Evolutionary conservation across 495 filamentous ascomycete species (phyloP).

Genomic region (Penicillium silybi): DNA sequence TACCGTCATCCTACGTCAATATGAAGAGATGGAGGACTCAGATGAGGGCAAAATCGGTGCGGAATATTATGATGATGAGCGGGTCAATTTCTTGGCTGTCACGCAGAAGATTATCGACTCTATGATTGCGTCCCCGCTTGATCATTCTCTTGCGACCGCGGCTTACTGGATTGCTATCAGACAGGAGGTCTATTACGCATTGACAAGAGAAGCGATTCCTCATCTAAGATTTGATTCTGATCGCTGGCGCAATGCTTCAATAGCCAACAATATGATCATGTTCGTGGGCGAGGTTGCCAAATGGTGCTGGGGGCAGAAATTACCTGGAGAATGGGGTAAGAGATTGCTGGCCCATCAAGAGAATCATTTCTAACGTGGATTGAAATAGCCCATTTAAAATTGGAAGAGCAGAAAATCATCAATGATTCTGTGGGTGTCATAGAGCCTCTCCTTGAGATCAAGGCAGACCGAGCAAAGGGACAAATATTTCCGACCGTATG

Average conservation of each 20-base stretch:
- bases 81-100: too few species aligned
- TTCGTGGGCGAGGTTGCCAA: conserved; percentile 22
- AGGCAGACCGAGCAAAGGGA: conserved; percentile 18
- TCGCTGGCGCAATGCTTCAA: conserved; percentile 10
- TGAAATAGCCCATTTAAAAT: conserved; percentile 16
- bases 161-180: conserved; percentile 26
- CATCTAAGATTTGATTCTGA: conserved; percentile 9
- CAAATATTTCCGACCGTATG: conserved; percentile 26
- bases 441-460: conserved; percentile 17
- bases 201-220: conserved; percentile 16
- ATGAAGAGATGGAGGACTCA: too few species aligned
- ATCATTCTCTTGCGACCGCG: conserved; percentile 20
- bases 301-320: conserved; percentile 21
- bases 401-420: conserved; percentile 10
- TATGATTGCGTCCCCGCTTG: conserved; percentile 16
- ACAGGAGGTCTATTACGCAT: conserved; percentile 26
- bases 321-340: conserved; percentile 17
- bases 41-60: too few species aligned
- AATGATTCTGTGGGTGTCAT: conserved; percentile 10
- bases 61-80: too few species aligned
- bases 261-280: conserved; percentile 22
- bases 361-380: too few species aligned
- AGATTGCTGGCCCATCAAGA: not conserved
- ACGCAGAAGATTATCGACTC: too few species aligned
- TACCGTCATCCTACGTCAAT: too few species aligned